Evolutionary conservation across 2,329 filamentous ascomycete species (phyloP), one percentile per base, ranked within the genome.

Genomic region (Dactylellina leptospora): DNA sequence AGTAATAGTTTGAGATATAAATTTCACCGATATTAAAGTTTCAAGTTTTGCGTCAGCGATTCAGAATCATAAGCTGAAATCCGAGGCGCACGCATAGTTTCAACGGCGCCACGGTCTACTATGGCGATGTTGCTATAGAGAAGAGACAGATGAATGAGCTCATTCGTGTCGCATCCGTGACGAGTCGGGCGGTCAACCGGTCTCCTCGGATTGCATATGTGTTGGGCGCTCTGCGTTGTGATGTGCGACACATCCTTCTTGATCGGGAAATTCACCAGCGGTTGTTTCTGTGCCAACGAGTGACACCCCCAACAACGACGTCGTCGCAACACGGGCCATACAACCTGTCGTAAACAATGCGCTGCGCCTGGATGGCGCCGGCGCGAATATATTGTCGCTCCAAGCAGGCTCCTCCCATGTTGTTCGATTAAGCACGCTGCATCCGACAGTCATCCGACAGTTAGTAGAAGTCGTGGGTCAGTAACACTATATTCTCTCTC

Each of bases 211-310:
- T 1, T 59, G 53, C 47, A 9, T 33, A 53, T 44, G 45, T 22
- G 62, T 22, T 44, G n/a, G 23, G 6, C 23, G 27, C 30, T 3
- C 9, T 30, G 47, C 25, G 54, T 68, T 59, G 62, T 60, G 45
- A 11, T 40, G 62, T n/a, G 40, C 45, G 36, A 58, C 48, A 55
- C 42, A 28, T 5, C 22, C 23, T 22, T 54, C 27, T 42, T 51
- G 11, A 66, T 47, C n/a, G 16, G 28, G 51, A 22, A 40, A 18
- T 50, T 25, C 18, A 6, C 13, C 1, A 27, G 62, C 62, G 62
- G 62, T 54, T 68, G 62, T 68, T 68, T 45, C 54, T 54, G 45
- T 53, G 54, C 38, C 54, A 68, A 68, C 62, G 25, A 56, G 22
- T 20, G 3, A 25, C 11, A 9, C 36, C 23, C 33, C 53, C 45